Base-by-base conservation (phyloP, 768 basidiomycete species). In the Tephrocybe sp. region DNA sequence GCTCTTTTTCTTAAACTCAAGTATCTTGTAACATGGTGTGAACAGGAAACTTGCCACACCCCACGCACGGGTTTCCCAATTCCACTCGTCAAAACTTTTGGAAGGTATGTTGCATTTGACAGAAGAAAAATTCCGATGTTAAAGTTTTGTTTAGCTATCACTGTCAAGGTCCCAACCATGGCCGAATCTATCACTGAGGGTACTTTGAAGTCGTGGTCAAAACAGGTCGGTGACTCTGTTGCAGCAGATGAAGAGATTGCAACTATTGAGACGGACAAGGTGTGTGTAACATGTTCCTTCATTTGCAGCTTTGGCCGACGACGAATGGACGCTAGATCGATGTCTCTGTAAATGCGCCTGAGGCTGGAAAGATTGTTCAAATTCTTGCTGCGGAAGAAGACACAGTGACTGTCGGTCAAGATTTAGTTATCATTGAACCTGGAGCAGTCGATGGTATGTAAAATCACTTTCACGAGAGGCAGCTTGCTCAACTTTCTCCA, bases 261-360 rank as follows among this genome's bases (percentile, higher is more conserved):
- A 13, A 96, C 93, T 39, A 98, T 98, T 58, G 96, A 98, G 74
- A 99, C 96, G 7, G 96, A 99, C 78, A 98, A 98, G 87, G 96
- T 92, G 54, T 50, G 74, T 60, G 52, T 38, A 22, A 38, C 34
- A 12, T 23, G 26, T 39, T 26, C 32, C 31, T 1, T 20, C 35
- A 41, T 6, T 36, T 36, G 26, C 9, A 48, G 30, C 31, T 40
- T 39, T 46, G 54, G 50, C 36, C 35, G 10, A 41, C 55, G 38
- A 41, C 42, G 39, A 45, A 34, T 48, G 35, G 16, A 31, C n/a
- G 33, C 35, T 61, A 98, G 94, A 98, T 98, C 61, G 96, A 99
- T 66, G 92, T 98, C 39, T 88, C 93, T 4, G 95, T 99, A 49
- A 99, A 97, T 65, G 91, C 96, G 14, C 89, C 96, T 7, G 73